Evolutionary conservation across 129 eudicot species (phyloP).

Genomic region (Tagetes patula): DNA sequence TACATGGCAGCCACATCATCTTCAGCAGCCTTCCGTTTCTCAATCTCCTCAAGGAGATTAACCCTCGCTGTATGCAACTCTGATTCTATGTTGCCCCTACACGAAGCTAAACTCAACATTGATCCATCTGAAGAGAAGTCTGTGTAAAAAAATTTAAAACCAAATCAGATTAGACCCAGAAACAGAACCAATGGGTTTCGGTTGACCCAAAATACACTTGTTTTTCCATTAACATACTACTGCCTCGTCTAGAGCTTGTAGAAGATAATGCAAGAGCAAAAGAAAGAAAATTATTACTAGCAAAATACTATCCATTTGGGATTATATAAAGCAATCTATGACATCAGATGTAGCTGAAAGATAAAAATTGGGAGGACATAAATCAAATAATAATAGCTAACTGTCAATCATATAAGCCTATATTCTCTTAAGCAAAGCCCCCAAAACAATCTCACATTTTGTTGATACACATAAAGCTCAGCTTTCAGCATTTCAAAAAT

Average conservation of each 20-base stretch:
- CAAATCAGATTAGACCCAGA: slow-evolving; percentile 1
- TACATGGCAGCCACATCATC: slow-evolving; percentile 39
- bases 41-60: slow-evolving; percentile 61
- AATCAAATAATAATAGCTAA: background rate
- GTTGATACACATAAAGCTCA: background rate
- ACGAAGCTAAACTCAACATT: slow-evolving; percentile 33
- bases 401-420: slow-evolving; percentile 11
- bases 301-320: background rate
- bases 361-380: background rate
- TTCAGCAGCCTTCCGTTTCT: slow-evolving; percentile 67
- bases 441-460: background rate
- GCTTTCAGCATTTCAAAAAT: background rate
- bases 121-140: slow-evolving; percentile 72
- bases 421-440: background rate
- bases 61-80: slow-evolving; percentile 46
- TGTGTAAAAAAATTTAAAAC: slow-evolving; percentile 25
- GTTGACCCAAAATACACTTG: background rate
- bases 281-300: background rate
- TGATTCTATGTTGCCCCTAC: slow-evolving; percentile 47
- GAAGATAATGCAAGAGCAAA: background rate
- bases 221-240: background rate
- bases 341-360: background rate
- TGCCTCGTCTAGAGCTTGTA: background rate
- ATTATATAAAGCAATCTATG: background rate
- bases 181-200: background rate